A percentile compares a stretch with the other conserved stretches of the same genome.
These are phyloP conservation scores for Ramaria sp. DNA, from an alignment of 768 basidiomycete species.

Conservation along the genomic window DNA sequence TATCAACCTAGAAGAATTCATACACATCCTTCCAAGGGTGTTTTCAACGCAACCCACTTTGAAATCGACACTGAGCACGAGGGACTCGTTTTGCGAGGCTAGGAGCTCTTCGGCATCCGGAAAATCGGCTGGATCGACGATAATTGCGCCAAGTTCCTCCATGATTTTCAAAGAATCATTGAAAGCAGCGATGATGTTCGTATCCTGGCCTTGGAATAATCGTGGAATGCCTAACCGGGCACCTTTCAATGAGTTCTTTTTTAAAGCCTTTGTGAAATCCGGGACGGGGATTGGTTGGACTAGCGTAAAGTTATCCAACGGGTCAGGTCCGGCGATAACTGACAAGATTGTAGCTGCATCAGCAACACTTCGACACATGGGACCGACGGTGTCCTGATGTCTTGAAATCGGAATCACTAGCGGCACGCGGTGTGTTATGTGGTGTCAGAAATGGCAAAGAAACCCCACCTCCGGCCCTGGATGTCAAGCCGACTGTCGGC, in stretches of 20 bases:
- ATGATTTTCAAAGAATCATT: conserved; percentile 27
- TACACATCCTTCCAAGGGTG: background rate
- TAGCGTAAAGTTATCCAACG: conserved; percentile 28
- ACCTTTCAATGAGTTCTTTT: conserved; percentile 32
- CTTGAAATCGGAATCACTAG: conserved; percentile 34
- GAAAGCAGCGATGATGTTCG: conserved; percentile 24
- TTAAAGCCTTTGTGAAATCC: conserved; percentile 43
- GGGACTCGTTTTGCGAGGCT: conserved; percentile 31
- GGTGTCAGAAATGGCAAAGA: background rate
- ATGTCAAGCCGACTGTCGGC: conserved; percentile 30
- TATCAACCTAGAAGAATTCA: conserved; percentile 30
- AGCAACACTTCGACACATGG: too few relatives aligned
- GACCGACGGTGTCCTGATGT: too few relatives aligned
- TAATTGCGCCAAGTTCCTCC: conserved; percentile 29
- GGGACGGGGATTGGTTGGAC: conserved; percentile 38
- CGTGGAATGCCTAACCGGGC: conserved; percentile 36
- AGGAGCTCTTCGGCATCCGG: conserved; percentile 41
- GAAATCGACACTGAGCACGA: conserved; percentile 44
- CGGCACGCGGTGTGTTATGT: background rate
- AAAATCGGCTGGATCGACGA: too few relatives aligned
- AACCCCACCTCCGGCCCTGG: conserved; percentile 23
- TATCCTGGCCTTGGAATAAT: conserved; percentile 12
- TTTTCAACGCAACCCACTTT: conserved; percentile 29
- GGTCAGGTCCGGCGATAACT: conserved; percentile 33
- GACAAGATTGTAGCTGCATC: too few relatives aligned